A percentile compares a stretch with the other conserved stretches of the same genome.
These are phyloP conservation scores for Neonectria neomacrospora DNA, from an alignment of 2,329 filamentous ascomycete genomes.

Conservation along the genomic window DNA sequence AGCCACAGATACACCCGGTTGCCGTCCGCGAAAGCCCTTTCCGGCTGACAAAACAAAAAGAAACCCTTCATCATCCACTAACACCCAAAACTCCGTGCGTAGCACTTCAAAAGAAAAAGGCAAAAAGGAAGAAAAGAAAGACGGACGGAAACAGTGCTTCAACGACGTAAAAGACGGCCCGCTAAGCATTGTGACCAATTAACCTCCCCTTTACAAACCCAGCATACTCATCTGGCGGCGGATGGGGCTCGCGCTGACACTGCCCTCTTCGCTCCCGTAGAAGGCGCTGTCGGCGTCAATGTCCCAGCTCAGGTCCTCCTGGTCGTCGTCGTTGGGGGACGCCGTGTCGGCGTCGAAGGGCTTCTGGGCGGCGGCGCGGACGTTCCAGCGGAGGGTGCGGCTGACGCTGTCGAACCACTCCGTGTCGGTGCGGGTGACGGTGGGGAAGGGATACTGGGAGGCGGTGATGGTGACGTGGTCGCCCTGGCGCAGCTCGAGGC, in stretches of 20 bases:
- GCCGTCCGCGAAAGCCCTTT: slow-evolving; percentile 5
- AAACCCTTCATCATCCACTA: slow-evolving; percentile 24
- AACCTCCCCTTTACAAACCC: slow-evolving; percentile 51
- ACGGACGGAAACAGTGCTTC: slow-evolving; percentile 8
- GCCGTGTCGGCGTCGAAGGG: slow-evolving; percentile 73
- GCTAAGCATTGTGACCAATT: background rate
- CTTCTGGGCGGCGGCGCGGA: slow-evolving; percentile 90
- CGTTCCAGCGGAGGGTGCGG: slow-evolving; percentile 94
- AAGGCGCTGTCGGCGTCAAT: slow-evolving; percentile 88
- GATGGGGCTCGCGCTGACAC: slow-evolving; percentile 73
- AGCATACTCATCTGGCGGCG: slow-evolving; percentile 79
- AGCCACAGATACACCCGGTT: slow-evolving; percentile 17
- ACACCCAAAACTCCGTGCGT: slow-evolving; percentile 40
- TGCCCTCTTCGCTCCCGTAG: slow-evolving; percentile 79
- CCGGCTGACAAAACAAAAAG: slow-evolving; percentile 16
- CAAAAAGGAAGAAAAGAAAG: background rate
- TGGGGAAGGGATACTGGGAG: slow-evolving; percentile 96
- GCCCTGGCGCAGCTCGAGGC: slow-evolving; percentile 90
- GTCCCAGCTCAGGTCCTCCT: slow-evolving; percentile 80
- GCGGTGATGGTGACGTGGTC: slow-evolving; percentile 97
- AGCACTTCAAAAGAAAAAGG: slow-evolving; percentile 9
- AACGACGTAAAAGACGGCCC: slow-evolving; percentile 13
- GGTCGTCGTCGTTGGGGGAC: slow-evolving; percentile 56
- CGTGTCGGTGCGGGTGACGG: slow-evolving; percentile 86
- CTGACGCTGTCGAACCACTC: slow-evolving; percentile 99